Evolutionary conservation across 805 yeast genomes (phyloP).

Genomic region (Ogataea zsoltii): DNA sequence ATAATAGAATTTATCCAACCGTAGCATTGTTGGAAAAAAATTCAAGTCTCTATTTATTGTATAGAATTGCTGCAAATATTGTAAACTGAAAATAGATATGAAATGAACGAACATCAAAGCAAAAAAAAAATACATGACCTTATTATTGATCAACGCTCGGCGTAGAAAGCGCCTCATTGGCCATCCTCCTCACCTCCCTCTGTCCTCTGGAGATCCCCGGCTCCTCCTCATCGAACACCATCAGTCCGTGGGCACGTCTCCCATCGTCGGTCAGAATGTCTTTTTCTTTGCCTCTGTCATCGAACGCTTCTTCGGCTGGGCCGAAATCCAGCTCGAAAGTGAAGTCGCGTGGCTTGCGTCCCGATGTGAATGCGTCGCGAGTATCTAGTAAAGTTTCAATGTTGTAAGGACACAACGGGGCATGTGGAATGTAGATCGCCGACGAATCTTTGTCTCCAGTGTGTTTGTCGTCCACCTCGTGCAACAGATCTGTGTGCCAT

Average conservation of each 20-base stretch:
- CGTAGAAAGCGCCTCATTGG: constrained; percentile 10
- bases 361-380: constrained; percentile 9
- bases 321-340: background rate
- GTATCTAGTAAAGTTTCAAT: constrained; percentile 10
- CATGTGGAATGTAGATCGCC: constrained; percentile 41
- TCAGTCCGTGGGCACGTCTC: constrained; percentile 30
- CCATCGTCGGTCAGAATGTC: constrained; percentile 26
- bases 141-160: too few species aligned
- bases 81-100: too few species aligned
- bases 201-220: constrained; percentile 31
- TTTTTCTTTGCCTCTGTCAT: constrained; percentile 11
- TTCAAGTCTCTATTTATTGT: too few species aligned
- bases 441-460: constrained; percentile 37
- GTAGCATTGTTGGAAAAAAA: too few species aligned
- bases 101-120: too few species aligned
- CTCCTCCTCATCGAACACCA: constrained; percentile 26
- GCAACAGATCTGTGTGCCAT: constrained; percentile 46
- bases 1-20: too few species aligned
- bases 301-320: constrained; percentile 8
- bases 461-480: constrained; percentile 42
- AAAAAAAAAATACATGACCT: too few species aligned
- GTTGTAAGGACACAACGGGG: constrained; percentile 33
- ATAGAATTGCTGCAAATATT: too few species aligned
- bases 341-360: constrained; percentile 14
- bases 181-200: constrained; percentile 23